Conservation (phyloP, 2,329 filamentous ascomycete genomes). For the Curvularia hawaiiensis region DNA sequence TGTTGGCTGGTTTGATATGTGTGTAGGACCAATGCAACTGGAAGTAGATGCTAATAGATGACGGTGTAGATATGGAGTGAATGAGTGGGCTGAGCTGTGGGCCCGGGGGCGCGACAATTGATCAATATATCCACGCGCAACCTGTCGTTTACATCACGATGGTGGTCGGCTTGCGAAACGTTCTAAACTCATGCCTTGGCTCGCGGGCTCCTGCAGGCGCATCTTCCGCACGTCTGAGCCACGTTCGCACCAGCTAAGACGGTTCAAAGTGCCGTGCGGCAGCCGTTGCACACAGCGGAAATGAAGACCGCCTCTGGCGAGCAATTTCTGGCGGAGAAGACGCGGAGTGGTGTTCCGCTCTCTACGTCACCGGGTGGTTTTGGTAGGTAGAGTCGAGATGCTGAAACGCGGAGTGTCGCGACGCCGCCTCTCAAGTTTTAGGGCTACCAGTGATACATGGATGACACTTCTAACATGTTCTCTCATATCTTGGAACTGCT, state of each 20-base stretch:
- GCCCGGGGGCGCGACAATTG: conserved; percentile 9
- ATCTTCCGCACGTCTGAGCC: conserved; percentile 29
- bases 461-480: conserved; percentile 8
- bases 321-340: conserved; percentile 6
- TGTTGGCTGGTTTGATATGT: not conserved
- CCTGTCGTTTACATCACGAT: conserved; percentile 10
- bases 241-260: conserved; percentile 17
- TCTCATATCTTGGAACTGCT: not conserved
- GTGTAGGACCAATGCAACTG: not conserved
- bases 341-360: conserved; percentile 26
- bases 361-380: conserved; percentile 13
- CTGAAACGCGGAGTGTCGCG: conserved; percentile 26
- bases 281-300: conserved; percentile 5
- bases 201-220: conserved; percentile 16
- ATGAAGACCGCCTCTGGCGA: conserved; percentile 12
- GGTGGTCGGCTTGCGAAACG: conserved; percentile 32
- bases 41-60: not conserved
- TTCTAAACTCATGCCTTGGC: conserved; percentile 28
- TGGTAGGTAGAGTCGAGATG: conserved; percentile 21
- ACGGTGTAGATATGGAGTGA: not conserved
- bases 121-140: conserved; percentile 25
- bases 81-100: not conserved
- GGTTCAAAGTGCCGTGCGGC: conserved; percentile 24
- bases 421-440: conserved; percentile 20
- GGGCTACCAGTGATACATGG: conserved; percentile 24